Evolutionary conservation across 2,329 filamentous ascomycete species (phyloP), one percentile per base, ranked within the genome.

Genomic region (Fusarium armeniacum): DNA sequence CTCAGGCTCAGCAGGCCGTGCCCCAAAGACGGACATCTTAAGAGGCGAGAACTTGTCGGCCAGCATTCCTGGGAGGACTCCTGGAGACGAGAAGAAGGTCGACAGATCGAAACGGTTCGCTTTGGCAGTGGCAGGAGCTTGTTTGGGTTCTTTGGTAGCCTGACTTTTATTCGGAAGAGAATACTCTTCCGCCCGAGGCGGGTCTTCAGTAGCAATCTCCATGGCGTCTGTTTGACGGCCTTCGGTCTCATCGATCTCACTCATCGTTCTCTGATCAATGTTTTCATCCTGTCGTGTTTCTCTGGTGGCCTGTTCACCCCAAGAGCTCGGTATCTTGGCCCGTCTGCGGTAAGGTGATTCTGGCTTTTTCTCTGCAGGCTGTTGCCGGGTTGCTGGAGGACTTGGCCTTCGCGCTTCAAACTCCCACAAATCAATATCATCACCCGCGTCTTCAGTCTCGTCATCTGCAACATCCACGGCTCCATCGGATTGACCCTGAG

Each of bases 11-110:
- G 22, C 59, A n/a, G 70, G 47, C 10, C 58, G 62, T 5, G 60
- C 26, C 20, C 66, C 71, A 22, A 69, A 62, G 35, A 64, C 47
- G 3, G 70, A 62, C 45, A 57, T 67, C 16, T 73, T 77, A 11
- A 58, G 57, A 18, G 76, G 72, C n/a, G 77, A 71, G 15, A 78
- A 58, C 54, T 79, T 79, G 8, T 75, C 72, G 3, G 73, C 77
- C 36, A 80, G 47, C 67, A 78, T 76, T 28, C 75, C 77, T 22
- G 80, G 79, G 40, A 83, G 76, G 2, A 76, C 73, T 6, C 83
- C 82, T 1, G 87, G 86, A 4, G 87, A 89, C 0, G 87, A 89
- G 73, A 89, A 89, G 74, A 89, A 89, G 10, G 81, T 80, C 8
- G 84, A 81, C 3, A 89, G 78, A 54, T 88, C 83, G 54, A 85